phyloP scores from a whole-genome alignment of 345 rosid genomes.

The Psidium friedrichsthalianum region DNA sequence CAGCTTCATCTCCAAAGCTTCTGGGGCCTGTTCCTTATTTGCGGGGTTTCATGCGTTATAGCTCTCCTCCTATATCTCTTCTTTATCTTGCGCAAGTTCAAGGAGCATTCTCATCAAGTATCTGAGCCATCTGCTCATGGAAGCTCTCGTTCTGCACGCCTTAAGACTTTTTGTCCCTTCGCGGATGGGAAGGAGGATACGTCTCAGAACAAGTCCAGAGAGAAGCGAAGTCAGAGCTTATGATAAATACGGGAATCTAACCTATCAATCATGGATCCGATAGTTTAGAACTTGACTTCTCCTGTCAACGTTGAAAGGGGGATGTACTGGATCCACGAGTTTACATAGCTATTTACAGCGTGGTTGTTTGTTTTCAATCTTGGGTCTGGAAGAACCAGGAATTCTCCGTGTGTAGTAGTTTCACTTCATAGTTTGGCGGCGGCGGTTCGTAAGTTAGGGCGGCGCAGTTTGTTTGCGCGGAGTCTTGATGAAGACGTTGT shows the following conservation, averaged over 20 bases:
- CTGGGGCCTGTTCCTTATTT: slow-evolving; percentile 72
- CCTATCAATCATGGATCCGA: background rate
- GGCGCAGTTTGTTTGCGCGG: too few species aligned
- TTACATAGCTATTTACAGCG: background rate
- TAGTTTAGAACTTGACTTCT: background rate
- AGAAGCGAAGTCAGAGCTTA: slow-evolving; percentile 24
- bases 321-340: background rate
- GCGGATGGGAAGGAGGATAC: slow-evolving; percentile 50
- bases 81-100: slow-evolving; percentile 38
- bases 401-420: background rate
- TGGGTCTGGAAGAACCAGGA: background rate
- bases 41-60: slow-evolving; percentile 49
- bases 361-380: background rate
- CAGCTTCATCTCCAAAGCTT: slow-evolving; percentile 68
- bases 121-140: slow-evolving; percentile 13
- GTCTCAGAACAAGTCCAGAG: slow-evolving; percentile 35
- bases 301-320: background rate
- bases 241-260: background rate
- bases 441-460: background rate
- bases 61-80: slow-evolving; percentile 56
- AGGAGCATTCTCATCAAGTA: slow-evolving; percentile 15
- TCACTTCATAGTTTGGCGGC: background rate
- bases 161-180: slow-evolving; percentile 57
- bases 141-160: slow-evolving; percentile 28
- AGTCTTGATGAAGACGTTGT: too few species aligned